Percentiles rank a stretch among this genome's conserved stretches.
Conservation (phyloP, 345 rosid genomes). For the Salix suchowensis region DNA sequence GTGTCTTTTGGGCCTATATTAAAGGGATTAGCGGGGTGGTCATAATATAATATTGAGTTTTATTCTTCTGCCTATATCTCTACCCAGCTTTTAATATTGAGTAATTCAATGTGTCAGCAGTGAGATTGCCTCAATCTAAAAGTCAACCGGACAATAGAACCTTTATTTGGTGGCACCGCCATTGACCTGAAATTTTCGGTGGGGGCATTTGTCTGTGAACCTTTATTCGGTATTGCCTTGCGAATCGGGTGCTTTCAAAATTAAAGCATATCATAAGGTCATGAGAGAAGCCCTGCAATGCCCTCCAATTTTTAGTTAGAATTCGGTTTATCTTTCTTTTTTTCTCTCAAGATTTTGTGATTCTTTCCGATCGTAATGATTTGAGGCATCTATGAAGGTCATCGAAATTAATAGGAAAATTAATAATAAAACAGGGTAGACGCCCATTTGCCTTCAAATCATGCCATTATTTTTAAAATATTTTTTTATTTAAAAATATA, state of each 20-base stretch:
- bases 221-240: neutral
- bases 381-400: neutral
- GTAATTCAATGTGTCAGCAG: neutral
- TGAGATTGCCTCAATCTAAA: neutral
- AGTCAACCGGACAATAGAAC: neutral
- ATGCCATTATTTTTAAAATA: too few species aligned
- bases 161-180: neutral
- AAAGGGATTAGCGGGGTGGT: too few species aligned
- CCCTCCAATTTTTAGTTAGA: neutral
- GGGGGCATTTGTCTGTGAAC: neutral
- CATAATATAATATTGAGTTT: neutral
- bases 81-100: neutral
- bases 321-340: neutral
- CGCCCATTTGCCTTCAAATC: neutral
- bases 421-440: neutral
- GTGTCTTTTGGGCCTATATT: too few species aligned
- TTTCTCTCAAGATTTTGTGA: neutral
- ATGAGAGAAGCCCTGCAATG: neutral
- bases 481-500: too few species aligned
- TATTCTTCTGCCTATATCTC: neutral
- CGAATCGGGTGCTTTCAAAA: slow-evolving; percentile 2
- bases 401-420: neutral
- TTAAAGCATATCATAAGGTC: neutral
- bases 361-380: neutral
- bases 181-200: neutral